Conservation (phyloP, 345 rosid genomes). For the Turnera subulata region DNA sequence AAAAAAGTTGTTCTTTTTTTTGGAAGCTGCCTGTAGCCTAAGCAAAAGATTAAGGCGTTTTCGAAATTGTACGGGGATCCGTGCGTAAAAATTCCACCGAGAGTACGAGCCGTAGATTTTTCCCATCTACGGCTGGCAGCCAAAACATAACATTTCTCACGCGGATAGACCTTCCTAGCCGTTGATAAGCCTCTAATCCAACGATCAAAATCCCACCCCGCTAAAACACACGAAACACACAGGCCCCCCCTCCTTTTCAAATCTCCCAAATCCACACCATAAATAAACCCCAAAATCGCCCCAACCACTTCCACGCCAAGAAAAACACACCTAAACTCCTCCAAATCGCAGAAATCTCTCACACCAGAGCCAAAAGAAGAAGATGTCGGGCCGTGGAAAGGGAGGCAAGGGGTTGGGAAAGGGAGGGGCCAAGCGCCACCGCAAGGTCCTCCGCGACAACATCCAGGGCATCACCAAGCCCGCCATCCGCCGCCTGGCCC, state of each 20-base stretch:
- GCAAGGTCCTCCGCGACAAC: constrained; percentile 19
- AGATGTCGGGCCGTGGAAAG: constrained; percentile 24
- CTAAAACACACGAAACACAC: background rate
- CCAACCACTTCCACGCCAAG: background rate
- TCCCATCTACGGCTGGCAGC: background rate
- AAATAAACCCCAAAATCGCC: background rate
- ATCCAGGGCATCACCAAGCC: constrained; percentile 24
- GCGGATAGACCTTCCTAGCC: background rate
- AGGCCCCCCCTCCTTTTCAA: no score
- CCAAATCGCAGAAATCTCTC: no score
- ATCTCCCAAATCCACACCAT: no score
- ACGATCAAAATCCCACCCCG: background rate
- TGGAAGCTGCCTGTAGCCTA: no score
- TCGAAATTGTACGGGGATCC: no score
- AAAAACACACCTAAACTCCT: no score
- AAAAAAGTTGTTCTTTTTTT: no score
- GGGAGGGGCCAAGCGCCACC: constrained; percentile 22
- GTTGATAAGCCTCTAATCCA: background rate
- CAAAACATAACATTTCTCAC: background rate
- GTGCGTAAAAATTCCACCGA: background rate
- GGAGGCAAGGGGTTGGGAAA: constrained; percentile 23
- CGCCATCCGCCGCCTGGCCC: constrained; percentile 21
- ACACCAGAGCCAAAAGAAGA: no score
- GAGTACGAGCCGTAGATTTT: background rate
- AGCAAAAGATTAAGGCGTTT: no score